Evolutionary conservation across 306 rosid species (phyloP).

Genomic region (Vicia sativa): DNA sequence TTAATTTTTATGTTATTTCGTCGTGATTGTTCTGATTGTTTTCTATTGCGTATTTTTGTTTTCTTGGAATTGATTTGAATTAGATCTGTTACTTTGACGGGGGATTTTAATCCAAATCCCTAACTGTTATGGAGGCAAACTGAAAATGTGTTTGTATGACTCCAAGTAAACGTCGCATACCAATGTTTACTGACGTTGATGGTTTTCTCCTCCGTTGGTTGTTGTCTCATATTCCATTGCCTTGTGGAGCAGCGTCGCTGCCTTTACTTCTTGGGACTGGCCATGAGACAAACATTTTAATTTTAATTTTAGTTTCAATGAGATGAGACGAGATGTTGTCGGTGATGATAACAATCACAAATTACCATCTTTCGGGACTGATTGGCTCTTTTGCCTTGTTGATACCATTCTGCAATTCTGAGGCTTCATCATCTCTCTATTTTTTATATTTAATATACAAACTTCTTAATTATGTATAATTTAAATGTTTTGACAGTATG

Average conservation of each 20-base stretch:
- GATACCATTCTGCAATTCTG: slow-evolving; percentile 49
- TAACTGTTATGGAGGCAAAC: slow-evolving; percentile 50
- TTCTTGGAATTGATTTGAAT: not conserved
- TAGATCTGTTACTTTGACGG: slow-evolving; percentile 31
- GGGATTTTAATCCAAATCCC: slow-evolving; percentile 42
- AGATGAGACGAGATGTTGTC: too few relatives aligned
- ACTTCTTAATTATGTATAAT: too few relatives aligned
- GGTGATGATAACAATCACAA: slow-evolving; percentile 47
- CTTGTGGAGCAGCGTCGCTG: slow-evolving; percentile 67
- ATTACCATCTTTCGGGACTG: slow-evolving; percentile 61
- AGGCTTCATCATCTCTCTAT: slow-evolving; percentile 2
- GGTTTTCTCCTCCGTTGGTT: slow-evolving; percentile 54
- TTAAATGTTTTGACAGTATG: too few relatives aligned
- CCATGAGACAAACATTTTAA: slow-evolving; percentile 72
- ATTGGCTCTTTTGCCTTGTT: slow-evolving; percentile 13
- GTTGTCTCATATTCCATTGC: slow-evolving; percentile 72
- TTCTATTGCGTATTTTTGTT: not conserved
- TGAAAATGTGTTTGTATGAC: slow-evolving; percentile 48
- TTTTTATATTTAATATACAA: too few relatives aligned
- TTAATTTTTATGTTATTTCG: too few relatives aligned
- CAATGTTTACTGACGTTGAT: slow-evolving; percentile 41
- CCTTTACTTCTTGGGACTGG: slow-evolving; percentile 61
- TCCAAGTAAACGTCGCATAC: slow-evolving; percentile 58
- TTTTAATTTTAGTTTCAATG: too few relatives aligned
- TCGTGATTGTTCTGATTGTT: too few relatives aligned